These are phyloP conservation scores for Ceratocystis papillata DNA, from an alignment of 2,329 filamentous ascomycete species.

Conservation along the genomic window DNA sequence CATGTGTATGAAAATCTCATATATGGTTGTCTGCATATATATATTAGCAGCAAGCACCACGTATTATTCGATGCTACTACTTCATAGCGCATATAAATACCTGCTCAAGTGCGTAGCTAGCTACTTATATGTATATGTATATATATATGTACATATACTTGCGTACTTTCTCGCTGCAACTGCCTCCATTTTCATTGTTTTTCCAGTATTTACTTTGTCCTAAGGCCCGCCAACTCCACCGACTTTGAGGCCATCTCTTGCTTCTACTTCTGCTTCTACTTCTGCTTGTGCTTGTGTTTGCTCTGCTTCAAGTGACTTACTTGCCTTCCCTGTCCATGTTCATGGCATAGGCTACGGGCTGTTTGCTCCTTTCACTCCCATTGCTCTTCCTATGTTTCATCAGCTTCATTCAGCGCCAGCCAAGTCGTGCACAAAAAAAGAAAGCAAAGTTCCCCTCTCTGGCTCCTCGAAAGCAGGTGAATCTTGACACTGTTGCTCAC, in stretches of 20 bases:
- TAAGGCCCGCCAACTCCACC: neutral
- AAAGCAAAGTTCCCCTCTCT: neutral
- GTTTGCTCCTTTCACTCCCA: conserved; percentile 11
- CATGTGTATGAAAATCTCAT: neutral
- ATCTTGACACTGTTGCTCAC: neutral
- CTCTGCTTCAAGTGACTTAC: neutral
- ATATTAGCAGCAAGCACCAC: neutral
- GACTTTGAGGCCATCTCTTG: neutral
- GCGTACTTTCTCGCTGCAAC: neutral
- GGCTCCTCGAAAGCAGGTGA: neutral
- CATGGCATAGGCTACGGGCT: neutral
- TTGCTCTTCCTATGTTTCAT: conserved; percentile 9
- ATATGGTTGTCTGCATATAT: neutral
- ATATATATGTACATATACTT: neutral
- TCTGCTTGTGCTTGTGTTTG: neutral
- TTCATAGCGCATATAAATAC: no score
- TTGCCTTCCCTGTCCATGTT: neutral
- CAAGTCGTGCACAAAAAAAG: neutral
- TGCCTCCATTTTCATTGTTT: neutral
- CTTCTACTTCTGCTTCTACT: neutral
- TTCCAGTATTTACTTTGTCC: neutral
- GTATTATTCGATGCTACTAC: no score
- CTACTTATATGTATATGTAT: neutral
- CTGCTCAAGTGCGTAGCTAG: no score
- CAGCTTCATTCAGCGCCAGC: neutral